Base-by-base conservation (phyloP, 2,329 filamentous ascomycete species). In the Metarhizium brunneum region DNA sequence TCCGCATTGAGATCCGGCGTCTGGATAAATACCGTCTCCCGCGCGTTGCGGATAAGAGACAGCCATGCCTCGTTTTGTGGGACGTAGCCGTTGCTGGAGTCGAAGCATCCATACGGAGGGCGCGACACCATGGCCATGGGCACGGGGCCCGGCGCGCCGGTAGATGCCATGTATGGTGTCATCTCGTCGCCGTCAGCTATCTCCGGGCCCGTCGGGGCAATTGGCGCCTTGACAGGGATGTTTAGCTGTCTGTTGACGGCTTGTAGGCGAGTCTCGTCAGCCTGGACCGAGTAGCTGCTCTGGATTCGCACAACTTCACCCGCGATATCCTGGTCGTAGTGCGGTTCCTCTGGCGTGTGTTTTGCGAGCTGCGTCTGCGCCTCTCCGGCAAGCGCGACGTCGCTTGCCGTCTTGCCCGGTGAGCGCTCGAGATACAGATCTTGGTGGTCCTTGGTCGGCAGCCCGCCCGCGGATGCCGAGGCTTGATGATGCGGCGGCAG, bases 11-110 rank as follows among this genome's bases (percentile, higher is more conserved):
- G 76, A 25, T 89, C 86, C 0, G 88, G 88, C 0, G 86, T 85
- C 66, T 92, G 87, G 56, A 92, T 90, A 63, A 92, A 90, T n/a
- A 92, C 78, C 32, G 71, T 77, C 13, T 72, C 71, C 54, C 75
- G 68, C 0, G 87, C 87, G 61, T 90, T 80, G 1, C 83, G 76
- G 7, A 92, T 76, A 1, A 85, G 79, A 0, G 86, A 86, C 0
- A 91, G 71, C 80, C 85, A 92, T 0, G 84, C 85, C 52, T 84
- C 85, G 62, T 92, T 91, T 62, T 92, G 88, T 0, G 88, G 88
- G 2, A 83, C 85, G 51, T 79, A 73, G 2, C 84, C 72, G 18
- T 78, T 83, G 18, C 75, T 72, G 55, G 86, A 81, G 61, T 82
- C 86, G 1, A 83, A 77, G 0, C 77, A 73, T 1, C 86, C 86